Conservation (phyloP, 2,329 filamentous ascomycete species). For the Calonectria naviculata region DNA sequence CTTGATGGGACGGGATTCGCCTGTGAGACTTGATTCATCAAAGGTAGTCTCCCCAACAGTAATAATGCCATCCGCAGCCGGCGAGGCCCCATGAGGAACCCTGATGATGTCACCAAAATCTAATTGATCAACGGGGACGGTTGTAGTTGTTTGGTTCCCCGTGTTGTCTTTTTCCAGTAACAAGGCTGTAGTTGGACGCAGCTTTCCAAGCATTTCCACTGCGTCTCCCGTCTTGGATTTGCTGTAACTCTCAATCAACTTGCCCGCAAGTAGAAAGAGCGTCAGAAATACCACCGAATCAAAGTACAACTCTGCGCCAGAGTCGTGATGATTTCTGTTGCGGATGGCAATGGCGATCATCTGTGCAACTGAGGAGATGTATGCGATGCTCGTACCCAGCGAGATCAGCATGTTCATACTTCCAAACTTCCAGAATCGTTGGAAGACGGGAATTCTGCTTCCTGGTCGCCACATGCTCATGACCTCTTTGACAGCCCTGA, state of each 20-base stretch:
- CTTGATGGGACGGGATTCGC: conserved; percentile 75
- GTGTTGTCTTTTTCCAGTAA: conserved; percentile 65
- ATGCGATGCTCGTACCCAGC: conserved; percentile 88
- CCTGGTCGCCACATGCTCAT: conserved; percentile 79
- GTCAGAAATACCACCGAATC: conserved; percentile 94
- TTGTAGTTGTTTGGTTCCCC: conserved; percentile 50
- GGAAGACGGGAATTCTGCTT: conserved; percentile 77
- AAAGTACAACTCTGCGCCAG: conserved; percentile 73
- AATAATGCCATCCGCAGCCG: conserved; percentile 83
- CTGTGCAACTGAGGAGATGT: conserved; percentile 83
- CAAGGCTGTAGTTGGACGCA: conserved; percentile 81
- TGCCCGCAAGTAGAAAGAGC: conserved; percentile 81
- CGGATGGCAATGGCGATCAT: conserved; percentile 72
- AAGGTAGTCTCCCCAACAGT: conserved; percentile 74
- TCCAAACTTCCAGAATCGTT: conserved; percentile 90
- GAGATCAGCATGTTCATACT: conserved; percentile 98
- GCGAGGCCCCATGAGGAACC: conserved; percentile 83
- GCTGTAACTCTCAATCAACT: conserved; percentile 89
- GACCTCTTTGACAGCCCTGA: conserved; percentile 82
- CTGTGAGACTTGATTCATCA: conserved; percentile 91
- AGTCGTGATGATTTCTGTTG: conserved; percentile 34
- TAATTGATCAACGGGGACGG: conserved; percentile 73
- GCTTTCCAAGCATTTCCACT: conserved; percentile 80
- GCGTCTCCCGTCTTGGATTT: conserved; percentile 92
- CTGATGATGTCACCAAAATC: conserved; percentile 81